These are phyloP conservation scores for Leptographium lundbergii DNA, from an alignment of 2,329 filamentous ascomycete species.

Conservation along the genomic window DNA sequence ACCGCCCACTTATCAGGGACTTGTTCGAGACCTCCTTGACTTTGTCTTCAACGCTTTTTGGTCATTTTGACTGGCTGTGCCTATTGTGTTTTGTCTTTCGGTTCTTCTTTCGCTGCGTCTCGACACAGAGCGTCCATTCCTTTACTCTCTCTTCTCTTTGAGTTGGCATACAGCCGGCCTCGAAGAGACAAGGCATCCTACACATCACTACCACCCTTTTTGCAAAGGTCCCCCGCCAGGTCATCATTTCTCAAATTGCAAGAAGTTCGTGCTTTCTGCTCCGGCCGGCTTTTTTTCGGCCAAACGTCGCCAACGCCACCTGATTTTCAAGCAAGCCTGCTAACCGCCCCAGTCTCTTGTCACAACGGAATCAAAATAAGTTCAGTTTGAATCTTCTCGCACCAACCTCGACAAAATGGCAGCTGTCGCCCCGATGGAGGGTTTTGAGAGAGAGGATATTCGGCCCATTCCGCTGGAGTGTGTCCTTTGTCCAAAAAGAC, in stretches of 20 bases:
- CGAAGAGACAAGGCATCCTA: not conserved
- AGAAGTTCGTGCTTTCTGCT: not conserved
- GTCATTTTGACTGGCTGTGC: not conserved
- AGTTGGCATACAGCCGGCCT: not conserved
- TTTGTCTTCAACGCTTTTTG: not conserved
- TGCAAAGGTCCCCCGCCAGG: not conserved
- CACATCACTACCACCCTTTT: not conserved
- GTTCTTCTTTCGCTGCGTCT: not conserved
- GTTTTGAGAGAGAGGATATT: constrained; percentile 3
- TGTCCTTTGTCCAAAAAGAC: constrained; percentile 68
- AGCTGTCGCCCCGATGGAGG: constrained; percentile 15
- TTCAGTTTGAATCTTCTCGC: not conserved
- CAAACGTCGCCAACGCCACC: not conserved
- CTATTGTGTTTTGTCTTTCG: not conserved
- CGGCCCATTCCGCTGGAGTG: constrained; percentile 57
- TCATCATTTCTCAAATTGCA: not conserved
- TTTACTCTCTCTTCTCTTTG: not conserved
- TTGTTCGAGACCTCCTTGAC: not conserved
- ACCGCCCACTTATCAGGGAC: not conserved
- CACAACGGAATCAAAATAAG: not conserved
- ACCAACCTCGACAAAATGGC: constrained; percentile 22
- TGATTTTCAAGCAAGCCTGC: not conserved
- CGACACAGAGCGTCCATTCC: not conserved
- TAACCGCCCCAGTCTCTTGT: constrained; percentile 2
- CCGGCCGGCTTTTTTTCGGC: not conserved